These are phyloP conservation scores for Emergomyces orientalis DNA, from an alignment of 2,329 filamentous ascomycete genomes.

Conservation along the genomic window DNA sequence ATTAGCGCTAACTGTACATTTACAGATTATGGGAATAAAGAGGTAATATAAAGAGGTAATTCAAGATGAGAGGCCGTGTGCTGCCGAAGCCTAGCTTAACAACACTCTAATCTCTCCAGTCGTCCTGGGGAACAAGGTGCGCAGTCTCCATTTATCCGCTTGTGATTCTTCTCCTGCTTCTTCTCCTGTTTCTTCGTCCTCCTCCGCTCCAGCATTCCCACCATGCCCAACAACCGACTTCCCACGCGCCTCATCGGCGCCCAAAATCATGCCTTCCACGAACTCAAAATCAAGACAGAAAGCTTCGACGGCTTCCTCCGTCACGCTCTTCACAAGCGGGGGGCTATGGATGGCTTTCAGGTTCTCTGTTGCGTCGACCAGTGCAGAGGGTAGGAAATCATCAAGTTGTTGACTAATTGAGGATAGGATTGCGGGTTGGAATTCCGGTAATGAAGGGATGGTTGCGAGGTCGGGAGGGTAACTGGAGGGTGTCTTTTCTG, in stretches of 20 bases:
- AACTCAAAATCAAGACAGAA: conserved; percentile 81
- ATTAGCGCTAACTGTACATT: background rate
- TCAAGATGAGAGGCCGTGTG: background rate
- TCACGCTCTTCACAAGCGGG: conserved; percentile 62
- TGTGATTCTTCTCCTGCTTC: conserved; percentile 29
- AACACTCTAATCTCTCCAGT: conserved; percentile 55
- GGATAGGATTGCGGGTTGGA: conserved; percentile 53
- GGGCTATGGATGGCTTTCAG: conserved; percentile 65
- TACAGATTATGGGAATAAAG: background rate
- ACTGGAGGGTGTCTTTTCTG: conserved; percentile 3
- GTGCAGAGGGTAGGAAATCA: conserved; percentile 80
- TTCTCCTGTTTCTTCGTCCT: conserved; percentile 26
- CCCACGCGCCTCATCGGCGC: conserved; percentile 45
- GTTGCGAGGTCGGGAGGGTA: conserved; percentile 43
- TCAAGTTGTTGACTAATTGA: conserved; percentile 69
- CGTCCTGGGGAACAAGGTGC: conserved; percentile 54
- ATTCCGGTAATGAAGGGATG: conserved; percentile 46
- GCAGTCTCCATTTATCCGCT: conserved; percentile 33
- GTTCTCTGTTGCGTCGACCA: conserved; percentile 84
- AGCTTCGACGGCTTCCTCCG: conserved; percentile 68
- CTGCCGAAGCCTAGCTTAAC: conserved; percentile 41
- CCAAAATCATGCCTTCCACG: conserved; percentile 53
- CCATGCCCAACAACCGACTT: conserved; percentile 25
- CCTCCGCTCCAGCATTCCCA: conserved; percentile 12
- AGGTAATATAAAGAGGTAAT: background rate